Evolutionary conservation across 163 green algal species (phyloP).

Genomic region (Coccomyxa subellipsoidea): DNA sequence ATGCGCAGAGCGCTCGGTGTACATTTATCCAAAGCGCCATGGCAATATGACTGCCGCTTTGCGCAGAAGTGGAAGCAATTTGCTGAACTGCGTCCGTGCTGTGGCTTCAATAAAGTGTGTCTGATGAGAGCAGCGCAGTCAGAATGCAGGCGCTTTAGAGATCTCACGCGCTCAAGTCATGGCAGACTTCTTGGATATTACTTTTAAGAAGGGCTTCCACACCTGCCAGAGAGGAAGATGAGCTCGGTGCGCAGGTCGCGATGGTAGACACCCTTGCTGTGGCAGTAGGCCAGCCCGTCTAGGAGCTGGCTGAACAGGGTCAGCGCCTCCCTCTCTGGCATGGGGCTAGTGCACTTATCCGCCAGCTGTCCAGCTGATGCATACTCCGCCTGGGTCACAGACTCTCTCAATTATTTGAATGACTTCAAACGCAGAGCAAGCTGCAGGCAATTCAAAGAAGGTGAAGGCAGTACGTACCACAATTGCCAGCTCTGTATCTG

Average conservation of each 20-base stretch:
- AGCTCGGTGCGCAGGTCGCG: conserved; percentile 37
- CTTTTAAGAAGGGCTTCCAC: background rate
- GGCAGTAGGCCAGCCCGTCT: conserved; percentile 31
- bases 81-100: too few species aligned
- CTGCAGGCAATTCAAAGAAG: too few species aligned
- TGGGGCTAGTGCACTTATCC: background rate
- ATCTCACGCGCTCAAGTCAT: too few species aligned
- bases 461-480: background rate
- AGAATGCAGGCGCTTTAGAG: too few species aligned
- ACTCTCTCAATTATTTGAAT: too few species aligned
- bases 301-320: conserved; percentile 41
- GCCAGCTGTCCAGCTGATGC: background rate
- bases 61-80: too few species aligned
- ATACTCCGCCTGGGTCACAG: background rate
- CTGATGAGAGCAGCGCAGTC: too few species aligned
- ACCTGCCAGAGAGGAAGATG: conserved; percentile 23
- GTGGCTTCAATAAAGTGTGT: too few species aligned
- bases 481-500: background rate
- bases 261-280: conserved; percentile 30
- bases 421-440: background rate
- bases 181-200: background rate
- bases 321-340: conserved; percentile 3
- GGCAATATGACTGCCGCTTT: too few species aligned
- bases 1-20: too few species aligned
- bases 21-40: too few species aligned